phyloP scores from a whole-genome alignment of 768 basidiomycete genomes.

The Phallus indusiatus region DNA sequence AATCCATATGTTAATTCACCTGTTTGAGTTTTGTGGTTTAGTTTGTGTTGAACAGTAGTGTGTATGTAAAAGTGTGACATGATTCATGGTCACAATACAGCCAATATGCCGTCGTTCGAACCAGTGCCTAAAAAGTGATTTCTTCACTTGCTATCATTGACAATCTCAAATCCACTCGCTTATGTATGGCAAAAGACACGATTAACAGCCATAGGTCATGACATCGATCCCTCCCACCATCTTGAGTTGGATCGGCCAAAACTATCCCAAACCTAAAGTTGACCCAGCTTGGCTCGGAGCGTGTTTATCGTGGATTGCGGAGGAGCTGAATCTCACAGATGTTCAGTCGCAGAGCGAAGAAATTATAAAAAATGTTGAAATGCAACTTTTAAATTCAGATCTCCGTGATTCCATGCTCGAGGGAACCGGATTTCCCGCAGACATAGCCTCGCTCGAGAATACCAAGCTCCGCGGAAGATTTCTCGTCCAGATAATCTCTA shows the following conservation, averaged over 20 bases:
- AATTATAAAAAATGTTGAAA: slow-evolving; percentile 47
- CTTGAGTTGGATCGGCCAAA: slow-evolving; percentile 36
- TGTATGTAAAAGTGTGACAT: no score
- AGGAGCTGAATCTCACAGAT: slow-evolving; percentile 36
- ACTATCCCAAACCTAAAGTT: slow-evolving; percentile 52
- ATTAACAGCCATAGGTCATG: not conserved
- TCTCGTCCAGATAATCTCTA: slow-evolving; percentile 63
- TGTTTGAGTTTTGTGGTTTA: no score
- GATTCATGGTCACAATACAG: no score
- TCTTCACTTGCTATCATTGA: not conserved
- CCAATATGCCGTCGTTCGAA: no score
- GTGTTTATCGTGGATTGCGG: slow-evolving; percentile 57
- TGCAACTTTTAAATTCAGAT: slow-evolving; percentile 64
- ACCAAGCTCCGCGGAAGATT: slow-evolving; percentile 32
- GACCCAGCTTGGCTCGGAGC: slow-evolving; percentile 70
- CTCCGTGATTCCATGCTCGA: slow-evolving; percentile 61
- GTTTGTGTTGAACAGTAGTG: no score
- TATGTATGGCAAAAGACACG: not conserved
- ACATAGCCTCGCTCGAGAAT: slow-evolving; percentile 30
- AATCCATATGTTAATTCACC: not conserved
- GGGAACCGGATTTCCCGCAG: slow-evolving; percentile 56
- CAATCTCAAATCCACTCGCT: not conserved
- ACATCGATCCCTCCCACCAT: slow-evolving; percentile 1
- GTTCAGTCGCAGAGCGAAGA: slow-evolving; percentile 22
- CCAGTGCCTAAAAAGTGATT: no score